Conservation (phyloP, 148 eudicot genomes). For the Spergularia marina region DNA sequence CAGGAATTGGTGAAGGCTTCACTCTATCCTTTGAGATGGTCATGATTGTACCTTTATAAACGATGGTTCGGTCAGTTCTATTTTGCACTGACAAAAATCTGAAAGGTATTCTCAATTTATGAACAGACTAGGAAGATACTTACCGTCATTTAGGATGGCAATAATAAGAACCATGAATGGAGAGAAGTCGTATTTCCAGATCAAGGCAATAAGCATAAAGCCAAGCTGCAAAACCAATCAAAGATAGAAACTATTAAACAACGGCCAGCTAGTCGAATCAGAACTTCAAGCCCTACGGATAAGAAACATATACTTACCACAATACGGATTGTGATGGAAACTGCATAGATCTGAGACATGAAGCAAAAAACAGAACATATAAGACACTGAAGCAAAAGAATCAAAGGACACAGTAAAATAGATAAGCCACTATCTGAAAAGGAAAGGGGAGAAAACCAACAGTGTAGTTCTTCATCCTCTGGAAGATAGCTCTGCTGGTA, state of each 20-base stretch:
- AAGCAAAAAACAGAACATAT: conserved; percentile 4
- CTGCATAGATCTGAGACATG: conserved; percentile 82
- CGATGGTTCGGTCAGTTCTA: conserved; percentile 7
- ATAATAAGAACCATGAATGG: conserved; percentile 99
- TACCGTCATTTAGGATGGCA: conserved; percentile 95
- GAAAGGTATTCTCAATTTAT: neutral
- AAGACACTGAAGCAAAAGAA: neutral
- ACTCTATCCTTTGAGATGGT: conserved; percentile 96
- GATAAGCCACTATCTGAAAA: neutral
- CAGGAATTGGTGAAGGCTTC: conserved; percentile 91
- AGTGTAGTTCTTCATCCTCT: conserved; percentile 96
- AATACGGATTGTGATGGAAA: conserved; percentile 97
- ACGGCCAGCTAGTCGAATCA: neutral
- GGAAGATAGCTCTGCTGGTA: conserved; percentile 97
- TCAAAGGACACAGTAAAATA: neutral
- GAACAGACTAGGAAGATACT: conserved; percentile 11
- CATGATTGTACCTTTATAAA: conserved; percentile 77
- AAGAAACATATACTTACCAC: conserved; percentile 58
- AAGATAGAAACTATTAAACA: neutral
- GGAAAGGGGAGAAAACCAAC: conserved; percentile 37
- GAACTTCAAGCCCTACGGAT: neutral
- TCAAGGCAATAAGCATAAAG: conserved; percentile 89
- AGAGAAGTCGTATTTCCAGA: conserved; percentile 93
- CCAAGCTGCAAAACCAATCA: conserved; percentile 55
- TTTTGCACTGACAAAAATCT: neutral